phyloP scores from a whole-genome alignment of 2,329 filamentous ascomycete species.

The Blastomyces gilchristii region DNA sequence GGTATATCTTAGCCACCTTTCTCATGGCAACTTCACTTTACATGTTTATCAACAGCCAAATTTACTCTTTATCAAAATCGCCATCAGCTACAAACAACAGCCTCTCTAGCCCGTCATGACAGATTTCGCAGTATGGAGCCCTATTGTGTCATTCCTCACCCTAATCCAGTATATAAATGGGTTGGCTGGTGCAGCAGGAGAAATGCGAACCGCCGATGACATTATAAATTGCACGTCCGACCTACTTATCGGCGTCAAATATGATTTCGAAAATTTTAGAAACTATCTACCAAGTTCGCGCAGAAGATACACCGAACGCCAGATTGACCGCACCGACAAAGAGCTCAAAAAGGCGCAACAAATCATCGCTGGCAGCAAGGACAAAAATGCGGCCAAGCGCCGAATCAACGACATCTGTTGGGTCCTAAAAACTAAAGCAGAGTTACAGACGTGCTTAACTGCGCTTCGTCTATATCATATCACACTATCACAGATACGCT shows the following conservation, averaged over 20 bases:
- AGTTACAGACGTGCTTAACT: neutral
- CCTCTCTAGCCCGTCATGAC: neutral
- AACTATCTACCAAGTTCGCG: neutral
- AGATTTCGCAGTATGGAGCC: neutral
- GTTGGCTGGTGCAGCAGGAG: neutral
- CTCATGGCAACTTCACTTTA: neutral
- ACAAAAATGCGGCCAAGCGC: neutral
- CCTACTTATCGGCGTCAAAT: neutral
- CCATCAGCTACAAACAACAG: neutral
- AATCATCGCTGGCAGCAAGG: neutral
- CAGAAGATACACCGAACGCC: neutral
- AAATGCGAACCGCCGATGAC: neutral
- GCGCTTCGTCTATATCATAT: neutral
- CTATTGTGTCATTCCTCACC: neutral
- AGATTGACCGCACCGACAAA: conserved; percentile 1
- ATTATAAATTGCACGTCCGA: neutral
- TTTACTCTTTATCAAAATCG: neutral
- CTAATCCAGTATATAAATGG: conserved; percentile 3
- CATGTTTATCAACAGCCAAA: neutral
- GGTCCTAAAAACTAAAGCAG: conserved; percentile 2
- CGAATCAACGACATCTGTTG: neutral
- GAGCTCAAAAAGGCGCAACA: neutral
- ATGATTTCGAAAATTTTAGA: neutral
- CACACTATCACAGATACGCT: conserved; percentile 1
- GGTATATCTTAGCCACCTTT: neutral